Evolutionary conservation across 2,329 filamentous ascomycete genomes (phyloP).

Genomic region (Elsinoe arachidis): DNA sequence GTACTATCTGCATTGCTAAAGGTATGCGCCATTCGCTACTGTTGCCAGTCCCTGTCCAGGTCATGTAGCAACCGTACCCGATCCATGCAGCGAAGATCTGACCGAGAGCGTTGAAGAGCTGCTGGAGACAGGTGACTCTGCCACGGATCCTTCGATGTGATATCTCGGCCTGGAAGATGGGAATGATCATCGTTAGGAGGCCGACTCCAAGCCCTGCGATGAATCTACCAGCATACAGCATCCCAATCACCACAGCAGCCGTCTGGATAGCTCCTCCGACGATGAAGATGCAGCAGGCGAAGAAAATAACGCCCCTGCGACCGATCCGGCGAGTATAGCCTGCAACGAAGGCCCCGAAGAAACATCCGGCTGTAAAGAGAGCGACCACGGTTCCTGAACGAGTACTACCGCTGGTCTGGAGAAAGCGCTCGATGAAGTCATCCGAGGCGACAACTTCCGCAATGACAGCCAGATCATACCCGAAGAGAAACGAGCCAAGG

Average conservation of each 20-base stretch:
- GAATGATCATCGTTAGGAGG: slow-evolving; percentile 58
- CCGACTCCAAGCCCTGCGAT: slow-evolving; percentile 23
- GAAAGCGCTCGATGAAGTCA: slow-evolving; percentile 18
- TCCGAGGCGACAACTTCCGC: slow-evolving; percentile 21
- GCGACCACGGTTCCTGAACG: slow-evolving; percentile 20
- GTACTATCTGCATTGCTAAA: slow-evolving; percentile 19
- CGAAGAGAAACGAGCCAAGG: slow-evolving; percentile 41
- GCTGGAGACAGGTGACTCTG: slow-evolving; percentile 20
- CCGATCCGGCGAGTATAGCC: slow-evolving; percentile 66
- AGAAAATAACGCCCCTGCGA: slow-evolving; percentile 58
- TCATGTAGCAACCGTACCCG: slow-evolving; percentile 21
- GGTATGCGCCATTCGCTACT: slow-evolving; percentile 21
- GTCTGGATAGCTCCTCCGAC: slow-evolving; percentile 22
- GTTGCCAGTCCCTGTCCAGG: slow-evolving; percentile 18
- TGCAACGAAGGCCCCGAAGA: slow-evolving; percentile 27
- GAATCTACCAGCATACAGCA: slow-evolving; percentile 20
- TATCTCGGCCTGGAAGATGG: slow-evolving; percentile 77
- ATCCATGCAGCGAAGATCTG: slow-evolving; percentile 21
- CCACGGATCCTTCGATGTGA: slow-evolving; percentile 20
- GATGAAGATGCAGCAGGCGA: slow-evolving; percentile 44
- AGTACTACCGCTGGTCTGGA: slow-evolving; percentile 17
- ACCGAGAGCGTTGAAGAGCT: slow-evolving; percentile 20
- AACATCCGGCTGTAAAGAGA: slow-evolving; percentile 20
- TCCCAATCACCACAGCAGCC: slow-evolving; percentile 19
- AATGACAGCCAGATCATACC: slow-evolving; percentile 35